A percentile compares a stretch with the other conserved stretches of the same genome.
phyloP scores from a whole-genome alignment of 2,329 filamentous ascomycete species.

The Hypocrella siamensis region DNA sequence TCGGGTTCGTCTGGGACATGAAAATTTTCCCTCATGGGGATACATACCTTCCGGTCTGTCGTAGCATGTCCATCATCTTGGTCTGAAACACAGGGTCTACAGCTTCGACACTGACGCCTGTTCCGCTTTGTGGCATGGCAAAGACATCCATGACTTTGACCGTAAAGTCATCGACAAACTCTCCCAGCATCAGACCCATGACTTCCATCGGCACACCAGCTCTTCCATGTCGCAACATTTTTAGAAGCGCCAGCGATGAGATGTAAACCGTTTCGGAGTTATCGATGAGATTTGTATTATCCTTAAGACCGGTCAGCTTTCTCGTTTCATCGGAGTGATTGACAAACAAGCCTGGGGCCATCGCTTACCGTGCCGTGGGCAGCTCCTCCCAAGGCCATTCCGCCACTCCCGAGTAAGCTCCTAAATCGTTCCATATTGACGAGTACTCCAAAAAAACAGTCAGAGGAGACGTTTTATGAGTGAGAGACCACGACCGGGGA shows the following conservation, averaged over 20 bases:
- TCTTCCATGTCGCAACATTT: constrained; percentile 96
- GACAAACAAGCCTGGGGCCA: too few relatives aligned
- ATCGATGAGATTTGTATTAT: constrained; percentile 83
- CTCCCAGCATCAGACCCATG: constrained; percentile 97
- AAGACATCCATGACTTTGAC: constrained; percentile 97
- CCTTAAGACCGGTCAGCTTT: too few relatives aligned
- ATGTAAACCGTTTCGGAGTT: constrained; percentile 99
- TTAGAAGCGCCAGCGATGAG: constrained; percentile 87
- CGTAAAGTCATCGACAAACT: constrained; percentile 98
- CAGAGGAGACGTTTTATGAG: neutral
- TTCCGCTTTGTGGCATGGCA: constrained; percentile 97
- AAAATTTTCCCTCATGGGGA: too few relatives aligned
- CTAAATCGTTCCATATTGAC: constrained; percentile 97
- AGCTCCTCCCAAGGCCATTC: constrained; percentile 44
- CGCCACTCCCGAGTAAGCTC: constrained; percentile 67
- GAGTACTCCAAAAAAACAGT: too few relatives aligned
- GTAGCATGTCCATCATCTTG: constrained; percentile 99
- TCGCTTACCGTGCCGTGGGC: constrained; percentile 22
- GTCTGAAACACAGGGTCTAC: constrained; percentile 98
- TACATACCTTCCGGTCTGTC: constrained; percentile 80
- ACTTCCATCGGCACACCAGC: constrained; percentile 99
- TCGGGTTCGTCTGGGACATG: too few relatives aligned
- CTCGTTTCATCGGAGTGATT: too few relatives aligned
- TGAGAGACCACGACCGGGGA: constrained; percentile 1
- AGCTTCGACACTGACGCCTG: constrained; percentile 93